A percentile compares a stretch with the other conserved stretches of the same genome.
Conservation (phyloP, 2,329 filamentous ascomycete genomes). For the Pseudopithomyces chartarum region DNA sequence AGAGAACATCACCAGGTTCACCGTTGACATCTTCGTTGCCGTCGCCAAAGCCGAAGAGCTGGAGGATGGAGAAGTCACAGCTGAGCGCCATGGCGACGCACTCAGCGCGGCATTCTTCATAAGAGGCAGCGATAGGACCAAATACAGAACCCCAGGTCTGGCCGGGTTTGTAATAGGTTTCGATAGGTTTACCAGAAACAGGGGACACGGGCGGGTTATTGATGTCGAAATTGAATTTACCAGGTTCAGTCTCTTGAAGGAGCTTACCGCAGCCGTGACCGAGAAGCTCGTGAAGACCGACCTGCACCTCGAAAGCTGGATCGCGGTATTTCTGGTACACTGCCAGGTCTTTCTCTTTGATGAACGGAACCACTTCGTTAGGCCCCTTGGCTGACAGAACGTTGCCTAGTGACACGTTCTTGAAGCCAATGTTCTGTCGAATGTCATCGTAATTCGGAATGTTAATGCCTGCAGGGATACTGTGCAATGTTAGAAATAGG, state of each 20-base stretch:
- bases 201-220: slow-evolving; percentile 82
- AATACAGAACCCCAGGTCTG: slow-evolving; percentile 96
- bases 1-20: slow-evolving; percentile 85
- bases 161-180: slow-evolving; percentile 90
- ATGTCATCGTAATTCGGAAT: slow-evolving; percentile 67
- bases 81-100: slow-evolving; percentile 89
- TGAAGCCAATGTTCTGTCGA: slow-evolving; percentile 83
- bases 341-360: slow-evolving; percentile 75
- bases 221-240: slow-evolving; percentile 86
- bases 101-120: slow-evolving; percentile 94
- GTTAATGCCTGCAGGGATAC: slow-evolving; percentile 65
- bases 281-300: slow-evolving; percentile 87
- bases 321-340: slow-evolving; percentile 85
- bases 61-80: slow-evolving; percentile 85
- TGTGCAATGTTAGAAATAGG: slow-evolving; percentile 14
- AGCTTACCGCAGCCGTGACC: slow-evolving; percentile 94
- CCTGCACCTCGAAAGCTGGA: slow-evolving; percentile 90
- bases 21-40: slow-evolving; percentile 73
- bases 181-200: slow-evolving; percentile 75
- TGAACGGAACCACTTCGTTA: slow-evolving; percentile 91
- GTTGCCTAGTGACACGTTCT: slow-evolving; percentile 92
- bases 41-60: slow-evolving; percentile 90
- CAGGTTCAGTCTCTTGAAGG: slow-evolving; percentile 82
- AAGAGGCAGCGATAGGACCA: slow-evolving; percentile 81
- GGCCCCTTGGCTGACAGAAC: slow-evolving; percentile 89